phyloP scores from a whole-genome alignment of 2,329 filamentous ascomycete genomes.

The Seiridium cupressi region DNA sequence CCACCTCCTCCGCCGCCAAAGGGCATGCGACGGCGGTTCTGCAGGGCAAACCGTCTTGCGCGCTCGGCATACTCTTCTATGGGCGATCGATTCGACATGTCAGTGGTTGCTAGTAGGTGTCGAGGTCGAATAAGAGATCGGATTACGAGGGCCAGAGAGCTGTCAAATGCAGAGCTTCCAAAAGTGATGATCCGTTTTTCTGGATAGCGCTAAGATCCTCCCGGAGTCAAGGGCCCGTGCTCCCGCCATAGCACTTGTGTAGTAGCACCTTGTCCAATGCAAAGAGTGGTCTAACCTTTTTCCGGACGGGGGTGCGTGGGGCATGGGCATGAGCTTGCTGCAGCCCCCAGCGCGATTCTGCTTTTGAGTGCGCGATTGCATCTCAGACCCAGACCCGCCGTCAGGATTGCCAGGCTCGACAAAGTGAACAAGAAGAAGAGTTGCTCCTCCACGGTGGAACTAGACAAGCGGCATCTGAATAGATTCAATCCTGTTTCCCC shows the following conservation, averaged over 20 bases:
- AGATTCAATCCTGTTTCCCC: not conserved
- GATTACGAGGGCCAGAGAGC: not conserved
- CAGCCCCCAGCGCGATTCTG: not conserved
- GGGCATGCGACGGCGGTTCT: slow-evolving; percentile 24
- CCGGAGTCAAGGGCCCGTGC: slow-evolving; percentile 4
- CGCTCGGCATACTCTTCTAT: slow-evolving; percentile 26
- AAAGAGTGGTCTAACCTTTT: slow-evolving; percentile 9
- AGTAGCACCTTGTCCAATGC: not conserved
- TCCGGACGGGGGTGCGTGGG: not conserved
- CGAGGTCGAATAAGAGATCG: not conserved
- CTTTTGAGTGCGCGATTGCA: not conserved
- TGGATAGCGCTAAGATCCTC: slow-evolving; percentile 3
- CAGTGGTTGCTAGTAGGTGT: slow-evolving; percentile 8
- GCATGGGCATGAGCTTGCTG: not conserved
- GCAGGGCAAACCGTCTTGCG: slow-evolving; percentile 11
- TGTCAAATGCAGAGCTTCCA: slow-evolving; percentile 6
- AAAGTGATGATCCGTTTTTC: slow-evolving; percentile 16
- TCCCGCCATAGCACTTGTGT: not conserved
- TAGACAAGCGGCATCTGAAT: not conserved
- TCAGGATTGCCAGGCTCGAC: not conserved
- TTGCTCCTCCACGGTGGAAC: not conserved
- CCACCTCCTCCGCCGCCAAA: slow-evolving; percentile 28
- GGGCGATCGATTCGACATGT: slow-evolving; percentile 27
- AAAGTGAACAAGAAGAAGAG: not conserved
- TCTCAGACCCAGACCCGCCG: not conserved